Percentiles rank a stretch among this genome's conserved stretches.
Conservation (phyloP, 2,329 filamentous ascomycete genomes). For the Mariannaea elegans region DNA sequence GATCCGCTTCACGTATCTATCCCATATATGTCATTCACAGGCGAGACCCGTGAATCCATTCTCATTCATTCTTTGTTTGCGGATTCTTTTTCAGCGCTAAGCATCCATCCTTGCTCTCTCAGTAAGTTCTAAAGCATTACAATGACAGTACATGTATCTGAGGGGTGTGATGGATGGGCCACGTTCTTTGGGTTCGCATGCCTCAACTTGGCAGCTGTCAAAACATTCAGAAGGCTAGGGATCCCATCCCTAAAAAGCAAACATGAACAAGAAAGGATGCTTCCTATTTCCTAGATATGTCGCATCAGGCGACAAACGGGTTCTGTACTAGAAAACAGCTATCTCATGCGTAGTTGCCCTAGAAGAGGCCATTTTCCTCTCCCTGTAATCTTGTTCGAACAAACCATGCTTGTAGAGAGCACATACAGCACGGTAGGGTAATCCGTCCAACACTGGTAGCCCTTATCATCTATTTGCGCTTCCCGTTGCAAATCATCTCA, state of each 20-base stretch:
- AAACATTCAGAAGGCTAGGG: neutral
- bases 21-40: constrained; percentile 1
- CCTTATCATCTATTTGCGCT: too few species aligned
- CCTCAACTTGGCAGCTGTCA: neutral
- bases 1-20: constrained; percentile 6
- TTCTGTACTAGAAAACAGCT: constrained; percentile 10
- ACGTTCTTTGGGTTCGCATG: neutral
- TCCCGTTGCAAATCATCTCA: too few species aligned
- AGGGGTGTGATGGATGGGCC: too few species aligned
- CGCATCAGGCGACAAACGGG: neutral
- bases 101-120: too few species aligned
- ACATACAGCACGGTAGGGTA: too few species aligned
- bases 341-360: constrained; percentile 1
- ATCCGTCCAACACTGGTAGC: too few species aligned
- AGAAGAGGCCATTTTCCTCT: neutral
- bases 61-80: too few species aligned
- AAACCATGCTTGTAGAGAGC: neutral
- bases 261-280: neutral
- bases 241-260: neutral
- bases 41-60: constrained; percentile 6
- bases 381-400: too few species aligned
- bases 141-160: too few species aligned
- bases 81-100: too few species aligned
- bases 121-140: too few species aligned
- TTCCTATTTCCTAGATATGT: constrained; percentile 2